Evolutionary conservation across 148 eudicot genomes (phyloP).

Genomic region (Rhododendron griersonianum): DNA sequence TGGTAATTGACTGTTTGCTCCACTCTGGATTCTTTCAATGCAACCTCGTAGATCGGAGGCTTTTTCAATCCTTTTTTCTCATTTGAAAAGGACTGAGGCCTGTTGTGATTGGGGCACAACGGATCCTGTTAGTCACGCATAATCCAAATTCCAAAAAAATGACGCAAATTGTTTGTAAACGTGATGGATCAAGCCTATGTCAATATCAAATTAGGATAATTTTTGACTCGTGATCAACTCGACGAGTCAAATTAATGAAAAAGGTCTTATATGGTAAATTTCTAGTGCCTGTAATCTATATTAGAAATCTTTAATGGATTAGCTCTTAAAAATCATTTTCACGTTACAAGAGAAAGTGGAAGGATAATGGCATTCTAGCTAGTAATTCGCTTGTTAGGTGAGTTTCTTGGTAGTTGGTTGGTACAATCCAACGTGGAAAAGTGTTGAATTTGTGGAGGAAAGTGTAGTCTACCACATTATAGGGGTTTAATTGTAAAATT

Average conservation of each 20-base stretch:
- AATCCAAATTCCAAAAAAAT: too few relatives aligned
- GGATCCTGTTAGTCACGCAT: too few relatives aligned
- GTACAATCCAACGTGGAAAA: background rate
- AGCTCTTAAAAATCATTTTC: background rate
- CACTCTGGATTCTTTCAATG: background rate
- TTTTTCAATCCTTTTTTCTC: background rate
- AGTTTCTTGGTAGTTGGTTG: too few relatives aligned
- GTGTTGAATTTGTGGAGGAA: background rate
- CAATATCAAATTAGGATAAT: too few relatives aligned
- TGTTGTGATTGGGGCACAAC: too few relatives aligned
- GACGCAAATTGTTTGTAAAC: too few relatives aligned
- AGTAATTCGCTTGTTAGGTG: background rate
- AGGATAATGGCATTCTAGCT: background rate
- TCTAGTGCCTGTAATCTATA: background rate
- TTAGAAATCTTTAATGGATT: background rate
- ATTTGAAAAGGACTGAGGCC: too few relatives aligned
- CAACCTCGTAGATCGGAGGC: background rate
- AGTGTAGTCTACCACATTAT: background rate
- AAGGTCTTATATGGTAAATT: background rate
- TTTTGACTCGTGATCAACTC: background rate
- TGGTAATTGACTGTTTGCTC: background rate
- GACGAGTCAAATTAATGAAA: background rate
- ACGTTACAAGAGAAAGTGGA: background rate
- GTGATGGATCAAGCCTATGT: rapidly evolving
- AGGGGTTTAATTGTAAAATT: background rate